Percentiles rank a stretch among this genome's conserved stretches.
Conservation (phyloP, 139 green algal genomes). For the Mychonastes homosphaera region DNA sequence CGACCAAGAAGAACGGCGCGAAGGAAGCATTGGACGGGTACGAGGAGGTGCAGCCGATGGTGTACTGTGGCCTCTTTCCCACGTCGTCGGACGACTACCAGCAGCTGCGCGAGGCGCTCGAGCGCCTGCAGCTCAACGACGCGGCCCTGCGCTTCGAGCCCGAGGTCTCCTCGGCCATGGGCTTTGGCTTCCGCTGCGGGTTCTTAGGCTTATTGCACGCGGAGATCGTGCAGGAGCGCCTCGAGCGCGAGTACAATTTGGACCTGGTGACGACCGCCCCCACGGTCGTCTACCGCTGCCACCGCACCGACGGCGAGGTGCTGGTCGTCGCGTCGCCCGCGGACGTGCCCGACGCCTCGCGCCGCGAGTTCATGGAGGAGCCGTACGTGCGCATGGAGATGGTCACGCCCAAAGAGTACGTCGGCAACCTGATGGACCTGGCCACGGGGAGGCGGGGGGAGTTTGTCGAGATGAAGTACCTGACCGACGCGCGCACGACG, state of each 20-base stretch:
- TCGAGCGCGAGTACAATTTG: slow-evolving; percentile 95
- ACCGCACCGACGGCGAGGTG: slow-evolving; percentile 47
- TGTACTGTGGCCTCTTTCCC: slow-evolving; percentile 96
- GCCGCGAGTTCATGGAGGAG: slow-evolving; percentile 69
- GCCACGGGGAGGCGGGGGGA: slow-evolving; percentile 52
- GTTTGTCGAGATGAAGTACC: slow-evolving; percentile 91
- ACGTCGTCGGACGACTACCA: slow-evolving; percentile 70
- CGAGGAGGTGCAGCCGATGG: slow-evolving; percentile 83
- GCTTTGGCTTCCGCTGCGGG: slow-evolving; percentile 96
- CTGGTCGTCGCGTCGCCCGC: slow-evolving; percentile 34
- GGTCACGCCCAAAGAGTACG: slow-evolving; percentile 67
- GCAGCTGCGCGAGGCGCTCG: slow-evolving; percentile 86
- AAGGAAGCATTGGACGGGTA: slow-evolving; percentile 44
- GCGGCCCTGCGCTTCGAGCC: slow-evolving; percentile 86
- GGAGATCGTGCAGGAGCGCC: slow-evolving; percentile 95
- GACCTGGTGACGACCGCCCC: slow-evolving; percentile 95
- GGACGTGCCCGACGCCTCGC: slow-evolving; percentile 62
- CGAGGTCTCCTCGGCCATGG: slow-evolving; percentile 87
- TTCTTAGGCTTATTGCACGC: slow-evolving; percentile 98
- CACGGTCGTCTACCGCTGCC: slow-evolving; percentile 83
- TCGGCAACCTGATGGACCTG: slow-evolving; percentile 94
- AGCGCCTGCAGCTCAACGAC: slow-evolving; percentile 97
- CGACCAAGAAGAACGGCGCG: slow-evolving; percentile 40
- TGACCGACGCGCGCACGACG: slow-evolving; percentile 74
- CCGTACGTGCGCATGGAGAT: slow-evolving; percentile 73